Percentiles rank a stretch among this genome's conserved stretches.
Evolutionary conservation across 2,329 filamentous ascomycete genomes (phyloP).

Genomic region (Gnomoniopsis smithogilvyi): DNA sequence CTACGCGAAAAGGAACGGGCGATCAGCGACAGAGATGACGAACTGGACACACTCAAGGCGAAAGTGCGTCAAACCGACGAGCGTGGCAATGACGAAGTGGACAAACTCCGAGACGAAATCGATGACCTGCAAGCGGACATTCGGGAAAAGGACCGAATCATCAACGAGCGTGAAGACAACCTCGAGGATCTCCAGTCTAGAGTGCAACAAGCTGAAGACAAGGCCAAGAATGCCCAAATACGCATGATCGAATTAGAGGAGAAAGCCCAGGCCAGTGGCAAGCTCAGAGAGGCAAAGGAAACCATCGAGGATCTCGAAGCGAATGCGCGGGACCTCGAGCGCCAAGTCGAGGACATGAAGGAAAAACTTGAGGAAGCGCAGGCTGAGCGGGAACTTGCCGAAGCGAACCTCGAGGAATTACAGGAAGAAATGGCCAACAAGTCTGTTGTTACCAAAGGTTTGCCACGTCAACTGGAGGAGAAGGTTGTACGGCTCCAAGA

Average conservation of each 20-base stretch:
- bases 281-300: constrained; percentile 54
- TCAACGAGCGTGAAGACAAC: constrained; percentile 51
- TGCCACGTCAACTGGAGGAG: constrained; percentile 73
- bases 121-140: constrained; percentile 55
- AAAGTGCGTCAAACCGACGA: constrained; percentile 46
- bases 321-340: constrained; percentile 50
- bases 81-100: constrained; percentile 36
- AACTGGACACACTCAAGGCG: constrained; percentile 64
- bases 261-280: constrained; percentile 48
- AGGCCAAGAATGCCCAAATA: constrained; percentile 53
- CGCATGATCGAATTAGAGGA: constrained; percentile 54
- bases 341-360: constrained; percentile 52
- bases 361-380: constrained; percentile 52
- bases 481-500: constrained; percentile 63
- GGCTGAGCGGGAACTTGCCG: constrained; percentile 53
- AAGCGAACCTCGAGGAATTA: constrained; percentile 60
- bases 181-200: constrained; percentile 49
- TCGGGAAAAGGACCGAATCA: constrained; percentile 54
- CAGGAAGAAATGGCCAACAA: constrained; percentile 79
- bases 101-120: constrained; percentile 42
- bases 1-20: constrained; percentile 71
- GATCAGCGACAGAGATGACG: constrained; percentile 72
- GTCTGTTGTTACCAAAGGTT: constrained; percentile 70
- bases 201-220: constrained; percentile 50
- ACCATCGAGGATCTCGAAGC: constrained; percentile 58